These are phyloP conservation scores for Citrus australasica DNA, from an alignment of 345 rosid species.

Conservation along the genomic window DNA sequence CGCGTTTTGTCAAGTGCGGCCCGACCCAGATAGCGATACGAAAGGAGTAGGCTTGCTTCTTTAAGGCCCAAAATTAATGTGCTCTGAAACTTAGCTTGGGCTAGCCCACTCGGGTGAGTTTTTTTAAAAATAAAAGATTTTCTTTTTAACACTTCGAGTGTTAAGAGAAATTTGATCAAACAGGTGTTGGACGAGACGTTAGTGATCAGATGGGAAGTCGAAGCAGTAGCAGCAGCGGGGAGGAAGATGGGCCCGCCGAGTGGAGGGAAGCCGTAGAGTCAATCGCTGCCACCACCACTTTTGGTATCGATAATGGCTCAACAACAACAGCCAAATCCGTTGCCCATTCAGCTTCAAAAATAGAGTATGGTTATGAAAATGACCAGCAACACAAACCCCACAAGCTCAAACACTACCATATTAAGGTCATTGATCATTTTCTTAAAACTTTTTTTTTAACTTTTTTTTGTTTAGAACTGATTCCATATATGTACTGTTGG, in stretches of 20 bases:
- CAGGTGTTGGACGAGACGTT: background rate
- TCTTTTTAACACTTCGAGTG: no score
- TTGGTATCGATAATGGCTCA: slow-evolving; percentile 22
- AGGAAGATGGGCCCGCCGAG: slow-evolving; percentile 64
- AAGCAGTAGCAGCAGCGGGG: slow-evolving; percentile 52
- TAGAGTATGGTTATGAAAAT: slow-evolving; percentile 26
- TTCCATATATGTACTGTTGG: background rate
- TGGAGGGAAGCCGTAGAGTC: slow-evolving; percentile 83
- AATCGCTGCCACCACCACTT: slow-evolving; percentile 53
- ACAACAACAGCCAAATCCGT: background rate
- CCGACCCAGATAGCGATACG: background rate
- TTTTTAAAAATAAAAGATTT: no score
- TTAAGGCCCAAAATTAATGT: background rate
- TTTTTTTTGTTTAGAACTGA: background rate
- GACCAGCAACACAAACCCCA: slow-evolving; percentile 33
- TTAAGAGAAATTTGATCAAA: slow-evolving; percentile 2
- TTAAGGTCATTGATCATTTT: slow-evolving; percentile 47
- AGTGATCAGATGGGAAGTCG: slow-evolving; percentile 24
- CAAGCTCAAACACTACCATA: slow-evolving; percentile 66
- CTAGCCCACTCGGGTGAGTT: background rate
- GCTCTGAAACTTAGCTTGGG: background rate
- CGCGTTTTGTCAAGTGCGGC: no score
- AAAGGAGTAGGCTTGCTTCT: background rate
- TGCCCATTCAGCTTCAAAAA: slow-evolving; percentile 13
- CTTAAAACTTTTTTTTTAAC: background rate